Evolutionary conservation across 495 filamentous ascomycete species (phyloP).

Genomic region (Cryomyces antarcticus): DNA sequence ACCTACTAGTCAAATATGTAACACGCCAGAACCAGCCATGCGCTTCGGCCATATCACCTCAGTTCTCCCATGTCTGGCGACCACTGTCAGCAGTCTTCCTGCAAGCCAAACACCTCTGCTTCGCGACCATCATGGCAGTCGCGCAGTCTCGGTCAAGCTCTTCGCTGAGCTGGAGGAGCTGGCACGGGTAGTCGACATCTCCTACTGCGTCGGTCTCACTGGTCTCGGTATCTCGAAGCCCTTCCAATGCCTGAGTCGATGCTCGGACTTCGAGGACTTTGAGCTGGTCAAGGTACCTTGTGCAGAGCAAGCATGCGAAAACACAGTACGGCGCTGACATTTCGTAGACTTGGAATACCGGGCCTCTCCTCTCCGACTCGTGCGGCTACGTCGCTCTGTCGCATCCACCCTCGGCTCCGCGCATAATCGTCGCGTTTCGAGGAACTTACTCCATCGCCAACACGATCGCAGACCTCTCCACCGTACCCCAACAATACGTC

Average conservation of each 20-base stretch:
- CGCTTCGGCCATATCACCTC: conserved; percentile 3
- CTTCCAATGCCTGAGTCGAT: conserved; percentile 70
- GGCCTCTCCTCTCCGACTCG: conserved; percentile 66
- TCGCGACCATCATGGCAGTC: conserved; percentile 2
- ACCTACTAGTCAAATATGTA: too few species aligned
- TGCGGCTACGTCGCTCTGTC: conserved; percentile 87
- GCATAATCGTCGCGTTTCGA: conserved; percentile 80
- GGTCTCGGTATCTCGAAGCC: conserved; percentile 51
- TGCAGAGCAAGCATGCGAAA: too few species aligned
- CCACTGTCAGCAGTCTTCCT: neutral
- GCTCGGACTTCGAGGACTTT: conserved; percentile 57
- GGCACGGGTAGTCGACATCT: conserved; percentile 75
- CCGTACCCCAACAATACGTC: conserved; percentile 71
- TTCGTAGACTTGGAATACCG: conserved; percentile 68
- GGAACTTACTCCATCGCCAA: conserved; percentile 88
- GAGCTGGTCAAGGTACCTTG: conserved; percentile 44
- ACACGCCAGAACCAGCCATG: neutral
- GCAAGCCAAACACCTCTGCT: too few species aligned
- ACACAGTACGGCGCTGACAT: too few species aligned
- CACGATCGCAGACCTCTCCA: conserved; percentile 71
- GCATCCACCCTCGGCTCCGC: conserved; percentile 32
- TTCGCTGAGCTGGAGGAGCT: conserved; percentile 72
- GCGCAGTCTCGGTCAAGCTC: conserved; percentile 37
- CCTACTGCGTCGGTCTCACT: conserved; percentile 82
- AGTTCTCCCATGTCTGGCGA: conserved; percentile 1